Percentiles rank a stretch among this genome's conserved stretches.
Conservation (phyloP, 2,329 filamentous ascomycete genomes). For the Hymenoscyphus fraxineus region DNA sequence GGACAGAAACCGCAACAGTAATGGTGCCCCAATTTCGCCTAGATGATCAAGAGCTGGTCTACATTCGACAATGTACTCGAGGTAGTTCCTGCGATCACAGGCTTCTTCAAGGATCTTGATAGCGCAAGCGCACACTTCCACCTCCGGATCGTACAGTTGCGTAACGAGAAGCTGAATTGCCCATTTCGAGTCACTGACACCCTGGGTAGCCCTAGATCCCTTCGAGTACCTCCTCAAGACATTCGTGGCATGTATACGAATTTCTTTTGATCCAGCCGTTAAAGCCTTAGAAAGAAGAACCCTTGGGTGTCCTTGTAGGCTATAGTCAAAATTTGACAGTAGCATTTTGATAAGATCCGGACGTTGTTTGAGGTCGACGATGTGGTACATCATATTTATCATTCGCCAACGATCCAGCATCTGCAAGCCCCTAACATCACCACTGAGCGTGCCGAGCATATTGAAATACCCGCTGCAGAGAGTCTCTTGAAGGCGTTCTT, state of each 20-base stretch:
- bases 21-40: conserved; percentile 90
- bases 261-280: conserved; percentile 85
- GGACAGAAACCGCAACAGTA: conserved; percentile 87
- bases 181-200: conserved; percentile 77
- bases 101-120: conserved; percentile 97
- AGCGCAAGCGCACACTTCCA: conserved; percentile 92
- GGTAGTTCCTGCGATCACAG: conserved; percentile 83
- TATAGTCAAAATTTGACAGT: conserved; percentile 89
- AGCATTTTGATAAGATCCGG: conserved; percentile 88
- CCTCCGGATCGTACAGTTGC: conserved; percentile 93
- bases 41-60: conserved; percentile 90
- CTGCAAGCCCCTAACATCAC: conserved; percentile 74
- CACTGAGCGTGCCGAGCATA: conserved; percentile 82
- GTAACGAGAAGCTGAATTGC: conserved; percentile 96
- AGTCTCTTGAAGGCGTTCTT: conserved; percentile 77
- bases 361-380: conserved; percentile 84
- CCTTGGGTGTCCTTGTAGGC: conserved; percentile 79
- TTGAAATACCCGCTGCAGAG: conserved; percentile 91
- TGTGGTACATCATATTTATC: conserved; percentile 99
- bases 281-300: conserved; percentile 92
- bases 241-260: conserved; percentile 85
- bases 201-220: conserved; percentile 42
- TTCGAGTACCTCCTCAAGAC: conserved; percentile 82
- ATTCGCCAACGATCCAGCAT: conserved; percentile 96
- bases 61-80: conserved; percentile 97